phyloP scores from a whole-genome alignment of 768 basidiomycete species.

The Phylloporus arenicola region DNA sequence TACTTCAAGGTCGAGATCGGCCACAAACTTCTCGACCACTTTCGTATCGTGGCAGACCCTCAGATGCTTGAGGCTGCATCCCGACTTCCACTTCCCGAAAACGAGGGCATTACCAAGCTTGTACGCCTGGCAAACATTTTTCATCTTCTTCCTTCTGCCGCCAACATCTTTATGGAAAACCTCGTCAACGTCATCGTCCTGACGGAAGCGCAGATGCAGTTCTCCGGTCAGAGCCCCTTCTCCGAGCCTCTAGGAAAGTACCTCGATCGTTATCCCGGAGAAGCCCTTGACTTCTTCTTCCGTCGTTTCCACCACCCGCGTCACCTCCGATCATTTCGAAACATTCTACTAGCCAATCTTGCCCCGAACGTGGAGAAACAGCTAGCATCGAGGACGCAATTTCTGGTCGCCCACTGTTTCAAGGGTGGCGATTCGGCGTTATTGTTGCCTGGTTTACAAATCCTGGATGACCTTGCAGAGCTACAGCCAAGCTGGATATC shows the following conservation, averaged over 20 bases:
- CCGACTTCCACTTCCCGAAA: constrained; percentile 74
- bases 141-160: constrained; percentile 89
- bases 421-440: constrained; percentile 44
- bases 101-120: constrained; percentile 88
- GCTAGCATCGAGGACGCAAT: constrained; percentile 52
- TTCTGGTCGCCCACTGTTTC: constrained; percentile 49
- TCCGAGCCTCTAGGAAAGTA: constrained; percentile 89
- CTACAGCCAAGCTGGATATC: constrained; percentile 67
- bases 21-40: constrained; percentile 94
- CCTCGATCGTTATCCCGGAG: constrained; percentile 81
- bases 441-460: constrained; percentile 63
- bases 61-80: constrained; percentile 78
- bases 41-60: constrained; percentile 86
- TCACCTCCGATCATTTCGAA: constrained; percentile 78
- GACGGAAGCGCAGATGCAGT: constrained; percentile 88
- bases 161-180: constrained; percentile 84
- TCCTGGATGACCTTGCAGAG: constrained; percentile 71
- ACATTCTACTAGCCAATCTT: constrained; percentile 71
- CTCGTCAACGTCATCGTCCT: constrained; percentile 87
- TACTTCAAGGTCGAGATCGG: constrained; percentile 99
- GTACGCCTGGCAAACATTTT: constrained; percentile 96
- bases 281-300: constrained; percentile 83
- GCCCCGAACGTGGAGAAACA: constrained; percentile 73
- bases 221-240: constrained; percentile 85
- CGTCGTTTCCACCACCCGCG: constrained; percentile 71